Conservation (phyloP, 768 basidiomycete genomes). For the Tricholoma hemisulphureum region DNA sequence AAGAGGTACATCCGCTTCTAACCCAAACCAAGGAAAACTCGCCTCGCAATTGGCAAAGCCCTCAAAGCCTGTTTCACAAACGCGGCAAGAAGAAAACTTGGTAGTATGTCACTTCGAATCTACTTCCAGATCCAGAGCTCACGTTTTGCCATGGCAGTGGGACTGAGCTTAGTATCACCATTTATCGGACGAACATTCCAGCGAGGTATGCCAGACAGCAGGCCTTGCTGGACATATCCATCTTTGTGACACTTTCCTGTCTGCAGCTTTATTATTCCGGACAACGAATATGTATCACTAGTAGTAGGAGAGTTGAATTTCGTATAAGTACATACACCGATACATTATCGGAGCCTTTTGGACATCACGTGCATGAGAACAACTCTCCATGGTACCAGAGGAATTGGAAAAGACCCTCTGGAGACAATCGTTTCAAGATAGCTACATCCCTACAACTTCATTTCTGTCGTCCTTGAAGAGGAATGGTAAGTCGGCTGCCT, state of each 20-base stretch:
- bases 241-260: not conserved
- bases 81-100: slow-evolving; percentile 29
- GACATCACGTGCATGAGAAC: too few relatives aligned
- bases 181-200: not conserved
- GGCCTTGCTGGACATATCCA: not conserved
- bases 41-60: slow-evolving; percentile 42
- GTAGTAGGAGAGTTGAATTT: too few relatives aligned
- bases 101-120: slow-evolving; percentile 18
- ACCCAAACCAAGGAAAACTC: slow-evolving; percentile 49
- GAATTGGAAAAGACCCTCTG: slow-evolving; percentile 77
- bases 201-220: not conserved
- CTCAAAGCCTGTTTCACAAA: slow-evolving; percentile 34
- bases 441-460: slow-evolving; percentile 70
- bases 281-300: too few relatives aligned
- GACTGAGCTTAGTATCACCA: slow-evolving; percentile 12
- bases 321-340: too few relatives aligned
- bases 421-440: slow-evolving; percentile 81
- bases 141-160: slow-evolving; percentile 15
- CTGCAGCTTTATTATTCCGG: not conserved
- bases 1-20: slow-evolving; percentile 42
- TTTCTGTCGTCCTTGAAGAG: slow-evolving; percentile 78
- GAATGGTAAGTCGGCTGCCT: slow-evolving; percentile 64
- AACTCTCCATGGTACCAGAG: slow-evolving; percentile 1
- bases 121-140: slow-evolving; percentile 5
- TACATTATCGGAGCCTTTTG: too few relatives aligned